Conservation (phyloP, 768 basidiomycete species). For the Tulasnella calospora region DNA sequence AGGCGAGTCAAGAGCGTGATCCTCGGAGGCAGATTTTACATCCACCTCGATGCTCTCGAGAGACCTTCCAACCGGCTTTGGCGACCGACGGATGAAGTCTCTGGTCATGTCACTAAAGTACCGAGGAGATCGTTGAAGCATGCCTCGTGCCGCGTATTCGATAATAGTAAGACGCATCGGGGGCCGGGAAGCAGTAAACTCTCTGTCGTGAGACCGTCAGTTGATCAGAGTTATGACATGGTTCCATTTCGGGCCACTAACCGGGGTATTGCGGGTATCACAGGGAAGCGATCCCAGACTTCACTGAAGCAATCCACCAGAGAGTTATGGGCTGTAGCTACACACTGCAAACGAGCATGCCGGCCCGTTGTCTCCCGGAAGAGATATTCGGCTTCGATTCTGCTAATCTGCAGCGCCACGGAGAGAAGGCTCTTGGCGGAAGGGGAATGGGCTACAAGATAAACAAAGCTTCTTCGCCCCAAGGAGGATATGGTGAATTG, state of each 20-base stretch:
- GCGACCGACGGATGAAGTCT: neutral
- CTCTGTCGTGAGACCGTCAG: slow-evolving; percentile 30
- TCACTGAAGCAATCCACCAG: slow-evolving; percentile 16
- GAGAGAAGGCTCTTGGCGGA: slow-evolving; percentile 39
- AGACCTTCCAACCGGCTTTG: slow-evolving; percentile 11
- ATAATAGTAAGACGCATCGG: slow-evolving; percentile 32
- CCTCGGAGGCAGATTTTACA: too few species aligned
- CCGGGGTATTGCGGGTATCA: slow-evolving; percentile 6
- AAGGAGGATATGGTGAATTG: slow-evolving; percentile 44
- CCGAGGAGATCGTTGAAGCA: slow-evolving; percentile 32
- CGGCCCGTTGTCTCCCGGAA: slow-evolving; percentile 43
- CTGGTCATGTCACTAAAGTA: slow-evolving; percentile 18
- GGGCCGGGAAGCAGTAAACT: slow-evolving; percentile 27
- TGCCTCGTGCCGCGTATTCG: slow-evolving; percentile 31
- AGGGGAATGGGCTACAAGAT: slow-evolving; percentile 44
- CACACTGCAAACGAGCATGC: too few species aligned
- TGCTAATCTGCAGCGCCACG: slow-evolving; percentile 48
- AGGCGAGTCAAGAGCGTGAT: neutral
- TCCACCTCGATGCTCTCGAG: neutral
- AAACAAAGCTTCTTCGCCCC: slow-evolving; percentile 40
- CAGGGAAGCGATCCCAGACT: slow-evolving; percentile 22
- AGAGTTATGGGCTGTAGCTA: neutral
- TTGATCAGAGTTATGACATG: neutral
- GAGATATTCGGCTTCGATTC: slow-evolving; percentile 51
- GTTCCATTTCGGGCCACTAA: neutral